A percentile compares a stretch with the other conserved stretches of the same genome.
phyloP scores from a whole-genome alignment of 2,329 filamentous ascomycete species.

The Tolypocladium guangdongense region DNA sequence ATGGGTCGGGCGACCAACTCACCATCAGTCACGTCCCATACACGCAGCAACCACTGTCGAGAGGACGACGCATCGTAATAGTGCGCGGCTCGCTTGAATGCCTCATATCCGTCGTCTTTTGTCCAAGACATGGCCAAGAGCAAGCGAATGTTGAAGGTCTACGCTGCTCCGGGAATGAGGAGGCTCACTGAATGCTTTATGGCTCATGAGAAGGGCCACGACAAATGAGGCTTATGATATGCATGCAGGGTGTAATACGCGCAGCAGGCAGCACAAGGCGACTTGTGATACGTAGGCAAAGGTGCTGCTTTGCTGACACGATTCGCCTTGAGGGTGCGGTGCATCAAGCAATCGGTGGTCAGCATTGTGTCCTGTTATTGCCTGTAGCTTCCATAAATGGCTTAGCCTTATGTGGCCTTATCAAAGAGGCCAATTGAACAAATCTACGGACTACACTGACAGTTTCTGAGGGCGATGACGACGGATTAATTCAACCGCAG shows the following conservation, averaged over 20 bases:
- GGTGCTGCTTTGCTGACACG: too few relatives aligned
- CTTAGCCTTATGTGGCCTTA: too few relatives aligned
- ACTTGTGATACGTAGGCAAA: background rate
- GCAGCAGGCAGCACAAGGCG: background rate
- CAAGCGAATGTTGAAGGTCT: background rate
- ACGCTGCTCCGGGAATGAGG: background rate
- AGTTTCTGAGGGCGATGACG: too few relatives aligned
- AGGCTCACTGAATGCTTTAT: background rate
- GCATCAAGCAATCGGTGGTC: background rate
- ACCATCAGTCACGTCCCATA: background rate
- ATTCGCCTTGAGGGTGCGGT: background rate
- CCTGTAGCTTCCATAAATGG: too few relatives aligned
- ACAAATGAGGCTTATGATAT: background rate
- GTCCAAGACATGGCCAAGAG: slow-evolving; percentile 1
- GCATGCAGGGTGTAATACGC: background rate
- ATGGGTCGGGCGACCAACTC: background rate
- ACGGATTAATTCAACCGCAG: too few relatives aligned
- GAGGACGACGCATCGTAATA: background rate
- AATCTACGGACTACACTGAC: too few relatives aligned
- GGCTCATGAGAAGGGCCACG: background rate
- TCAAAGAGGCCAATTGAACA: too few relatives aligned
- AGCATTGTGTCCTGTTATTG: too few relatives aligned
- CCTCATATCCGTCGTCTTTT: background rate
- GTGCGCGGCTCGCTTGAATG: background rate
- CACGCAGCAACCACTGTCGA: background rate